Base-by-base conservation (phyloP, 768 basidiomycete species). In the Suillus hirtellus region DNA sequence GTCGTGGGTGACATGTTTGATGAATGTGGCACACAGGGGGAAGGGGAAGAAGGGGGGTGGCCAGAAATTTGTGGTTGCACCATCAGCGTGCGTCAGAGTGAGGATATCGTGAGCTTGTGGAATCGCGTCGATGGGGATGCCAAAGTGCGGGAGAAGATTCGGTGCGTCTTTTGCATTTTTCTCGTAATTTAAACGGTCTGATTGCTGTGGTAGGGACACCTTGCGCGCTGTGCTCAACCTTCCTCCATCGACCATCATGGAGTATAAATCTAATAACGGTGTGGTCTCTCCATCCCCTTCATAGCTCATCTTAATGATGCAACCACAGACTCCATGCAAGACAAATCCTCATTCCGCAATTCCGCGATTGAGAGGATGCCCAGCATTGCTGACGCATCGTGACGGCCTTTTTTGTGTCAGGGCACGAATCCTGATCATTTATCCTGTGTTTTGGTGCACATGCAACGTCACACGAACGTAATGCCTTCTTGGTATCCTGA, bases 221-320 rank as follows among this genome's bases (percentile, higher is more conserved):
- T 86, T 98, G 67, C 84, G 90, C 54, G 77, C 78, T 68, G 86
- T 93, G 15, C 82, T 98, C 54, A 85, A 87, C 72, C 81, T 98
- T 17, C 89, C 95, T 14, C 70, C 86, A 1, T 79, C 84, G 21
- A 96, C 94, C 1, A 83, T 89, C 65, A 92, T 96, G 87, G 95
- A 98, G 73, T 98, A 97, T 76, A 96, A 96, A 74, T 90, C 93
- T 11, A 96, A 96, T 76, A 94, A 90, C 65, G 92, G 92, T 90
- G 63, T 49, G 83, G 27, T 61, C 59, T 4, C 56, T 44, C 55
- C 55, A 21, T 42, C 1, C 7, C 35, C 46, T 27, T 9, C 17
- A 12, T 11, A 37, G 37, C 15, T 12, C 6, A 21, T 56, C 21
- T 17, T 58, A 24, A 24, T 40, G 8, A 21, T 17, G n/a, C 38